Evolutionary conservation across 805 yeast species (phyloP).

Genomic region (Myxozyma monticola): DNA sequence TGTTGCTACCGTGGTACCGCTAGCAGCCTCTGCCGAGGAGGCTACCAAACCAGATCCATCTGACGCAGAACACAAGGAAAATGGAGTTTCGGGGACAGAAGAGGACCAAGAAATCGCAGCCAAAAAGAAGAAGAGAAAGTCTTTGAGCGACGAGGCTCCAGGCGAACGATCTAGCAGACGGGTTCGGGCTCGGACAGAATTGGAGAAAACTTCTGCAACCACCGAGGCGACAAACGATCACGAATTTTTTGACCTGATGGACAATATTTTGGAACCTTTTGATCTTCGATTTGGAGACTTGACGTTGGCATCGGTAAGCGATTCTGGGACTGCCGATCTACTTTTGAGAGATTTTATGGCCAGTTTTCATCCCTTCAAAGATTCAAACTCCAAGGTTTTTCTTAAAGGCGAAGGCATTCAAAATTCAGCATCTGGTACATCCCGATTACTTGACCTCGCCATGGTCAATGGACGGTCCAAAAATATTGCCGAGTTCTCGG

Average conservation of each 20-base stretch:
- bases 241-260: slow-evolving; percentile 19
- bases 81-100: background rate
- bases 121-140: slow-evolving; percentile 15
- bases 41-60: background rate
- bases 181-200: slow-evolving; percentile 35
- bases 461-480: slow-evolving; percentile 4
- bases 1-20: too few relatives aligned
- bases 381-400: slow-evolving; percentile 10
- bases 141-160: slow-evolving; percentile 11
- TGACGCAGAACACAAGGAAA: background rate
- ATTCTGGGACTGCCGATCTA: background rate
- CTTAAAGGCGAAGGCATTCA: slow-evolving; percentile 26
- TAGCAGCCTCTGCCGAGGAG: too few relatives aligned
- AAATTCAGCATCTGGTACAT: slow-evolving; percentile 13
- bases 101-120: slow-evolving; percentile 2
- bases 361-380: slow-evolving; percentile 14
- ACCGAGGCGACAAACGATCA: slow-evolving; percentile 19
- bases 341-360: slow-evolving; percentile 16
- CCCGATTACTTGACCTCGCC: slow-evolving; percentile 20
- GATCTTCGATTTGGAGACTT: slow-evolving; percentile 8
- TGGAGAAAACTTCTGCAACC: slow-evolving; percentile 23
- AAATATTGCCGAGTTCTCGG: slow-evolving; percentile 1
- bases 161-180: slow-evolving; percentile 32
- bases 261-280: slow-evolving; percentile 11
- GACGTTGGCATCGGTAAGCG: background rate